Evolutionary conservation across 2,329 filamentous ascomycete genomes (phyloP), one percentile per base, ranked within the genome.

Genomic region (Pleomassaria siparia): DNA sequence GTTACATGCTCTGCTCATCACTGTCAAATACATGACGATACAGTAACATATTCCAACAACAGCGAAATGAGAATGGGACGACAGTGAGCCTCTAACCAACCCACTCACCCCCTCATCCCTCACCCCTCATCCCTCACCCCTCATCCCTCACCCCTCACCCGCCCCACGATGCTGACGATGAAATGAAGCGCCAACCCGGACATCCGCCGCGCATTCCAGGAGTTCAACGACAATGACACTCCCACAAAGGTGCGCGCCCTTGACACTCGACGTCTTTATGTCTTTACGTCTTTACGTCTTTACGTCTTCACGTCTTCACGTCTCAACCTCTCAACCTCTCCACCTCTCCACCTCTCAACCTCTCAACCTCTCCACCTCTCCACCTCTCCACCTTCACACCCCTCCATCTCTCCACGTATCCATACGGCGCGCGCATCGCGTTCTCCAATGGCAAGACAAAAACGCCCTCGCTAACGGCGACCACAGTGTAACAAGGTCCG

Each of bases 401-500:
- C n/a, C n/a, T n/a, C n/a, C n/a, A n/a, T n/a, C n/a, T n/a, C n/a
- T n/a, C n/a, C n/a, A n/a, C n/a, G n/a, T n/a, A n/a, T n/a, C n/a
- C n/a, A n/a, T n/a, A n/a, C n/a, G n/a, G n/a, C n/a, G n/a, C n/a
- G n/a, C n/a, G n/a, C n/a, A n/a, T n/a, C n/a, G n/a, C n/a, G n/a
- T n/a, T n/a, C n/a, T n/a, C n/a, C n/a, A n/a, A n/a, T n/a, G n/a
- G n/a, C n/a, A n/a, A n/a, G n/a, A n/a, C n/a, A n/a, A n/a, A 16
- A 11, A 26, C 21, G 21, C 29, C 35, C 26, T 28, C 30, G 35
- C 50, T 53, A 33, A 53, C 46, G n/a, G 21, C 10, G 15, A 1
- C 20, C 35, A 35, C 50, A 75, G 71, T 77, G 75, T 58, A 75
- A 74, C 54, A 76, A 76, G 50, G 74, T 76, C 11, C 72, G 76